Evolutionary conservation across 495 filamentous ascomycete genomes (phyloP).

Genomic region (Penicillium crystallinum): DNA sequence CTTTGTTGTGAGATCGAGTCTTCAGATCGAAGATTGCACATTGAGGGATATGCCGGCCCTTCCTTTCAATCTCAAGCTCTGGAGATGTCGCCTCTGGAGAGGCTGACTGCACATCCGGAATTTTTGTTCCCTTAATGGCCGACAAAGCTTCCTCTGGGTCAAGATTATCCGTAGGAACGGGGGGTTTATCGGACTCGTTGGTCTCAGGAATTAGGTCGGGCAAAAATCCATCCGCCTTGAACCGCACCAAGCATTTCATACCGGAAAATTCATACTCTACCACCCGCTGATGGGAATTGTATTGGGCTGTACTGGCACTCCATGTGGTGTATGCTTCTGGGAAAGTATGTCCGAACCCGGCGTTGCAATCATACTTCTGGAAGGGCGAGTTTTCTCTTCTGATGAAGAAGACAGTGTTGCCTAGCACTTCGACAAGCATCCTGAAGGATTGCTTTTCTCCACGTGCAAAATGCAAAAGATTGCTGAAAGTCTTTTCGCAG

Average conservation of each 20-base stretch:
- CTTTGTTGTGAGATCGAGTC: conserved; percentile 45
- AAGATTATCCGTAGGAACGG: neutral
- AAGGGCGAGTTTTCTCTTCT: conserved; percentile 53
- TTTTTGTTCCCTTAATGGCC: neutral
- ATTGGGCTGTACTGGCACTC: conserved; percentile 42
- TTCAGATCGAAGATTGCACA: conserved; percentile 60
- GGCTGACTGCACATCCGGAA: neutral
- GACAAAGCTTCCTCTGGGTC: conserved; percentile 1
- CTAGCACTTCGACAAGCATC: conserved; percentile 54
- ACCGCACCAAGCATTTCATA: conserved; percentile 52
- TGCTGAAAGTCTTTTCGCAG: conserved; percentile 58
- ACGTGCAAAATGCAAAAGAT: conserved; percentile 50
- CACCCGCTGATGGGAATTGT: conserved; percentile 58
- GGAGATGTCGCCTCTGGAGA: neutral
- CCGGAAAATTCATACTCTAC: conserved; percentile 55
- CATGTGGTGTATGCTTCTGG: conserved; percentile 60
- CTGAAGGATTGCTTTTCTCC: conserved; percentile 47
- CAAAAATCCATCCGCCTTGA: conserved; percentile 58
- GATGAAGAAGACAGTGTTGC: conserved; percentile 57
- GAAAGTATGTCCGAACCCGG: conserved; percentile 61
- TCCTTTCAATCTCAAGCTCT: conserved; percentile 1
- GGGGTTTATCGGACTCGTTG: neutral
- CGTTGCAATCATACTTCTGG: conserved; percentile 45
- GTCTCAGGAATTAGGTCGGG: conserved; percentile 5
- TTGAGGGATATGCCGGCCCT: conserved; percentile 30